Percentiles rank a stretch among this genome's conserved stretches.
These are phyloP conservation scores for Sporothrix curviconia DNA, from an alignment of 2,329 filamentous ascomycete genomes.

Conservation along the genomic window DNA sequence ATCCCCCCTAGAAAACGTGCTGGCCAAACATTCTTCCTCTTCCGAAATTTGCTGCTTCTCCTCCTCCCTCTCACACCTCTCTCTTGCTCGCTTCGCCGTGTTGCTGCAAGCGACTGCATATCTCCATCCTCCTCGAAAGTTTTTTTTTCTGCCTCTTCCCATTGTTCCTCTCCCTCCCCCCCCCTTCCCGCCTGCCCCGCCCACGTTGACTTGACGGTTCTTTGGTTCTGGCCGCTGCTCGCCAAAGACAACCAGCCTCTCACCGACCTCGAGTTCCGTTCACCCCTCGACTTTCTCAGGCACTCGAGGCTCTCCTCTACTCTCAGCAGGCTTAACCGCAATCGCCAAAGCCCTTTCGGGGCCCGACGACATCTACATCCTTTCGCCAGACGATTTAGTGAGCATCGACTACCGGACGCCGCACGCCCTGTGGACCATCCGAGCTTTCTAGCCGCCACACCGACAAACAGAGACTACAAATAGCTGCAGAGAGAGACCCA, in stretches of 20 bases:
- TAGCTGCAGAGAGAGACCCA: constrained; percentile 1
- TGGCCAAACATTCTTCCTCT: constrained; percentile 11
- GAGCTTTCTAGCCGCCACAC: not conserved
- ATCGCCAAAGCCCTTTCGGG: not conserved
- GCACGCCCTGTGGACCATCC: not conserved
- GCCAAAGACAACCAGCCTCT: not conserved
- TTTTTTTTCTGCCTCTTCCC: not conserved
- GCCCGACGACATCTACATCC: not conserved
- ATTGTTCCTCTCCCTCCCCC: not conserved
- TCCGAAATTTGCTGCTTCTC: constrained; percentile 1
- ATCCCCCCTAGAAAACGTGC: not conserved
- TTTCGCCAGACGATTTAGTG: not conserved
- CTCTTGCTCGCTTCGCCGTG: not conserved
- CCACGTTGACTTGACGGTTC: not conserved
- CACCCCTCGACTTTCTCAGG: not conserved
- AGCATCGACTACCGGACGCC: constrained; percentile 2
- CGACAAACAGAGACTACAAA: not conserved
- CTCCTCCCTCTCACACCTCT: not conserved
- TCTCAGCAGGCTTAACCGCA: not conserved
- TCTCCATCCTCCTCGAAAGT: not conserved
- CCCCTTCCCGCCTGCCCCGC: not conserved
- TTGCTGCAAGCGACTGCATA: constrained; percentile 4
- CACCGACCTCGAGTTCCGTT: not conserved
- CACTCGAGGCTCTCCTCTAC: not conserved
- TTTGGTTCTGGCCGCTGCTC: not conserved